These are phyloP conservation scores for Huntiella omanensis DNA, from an alignment of 2,329 filamentous ascomycete genomes.

Conservation along the genomic window DNA sequence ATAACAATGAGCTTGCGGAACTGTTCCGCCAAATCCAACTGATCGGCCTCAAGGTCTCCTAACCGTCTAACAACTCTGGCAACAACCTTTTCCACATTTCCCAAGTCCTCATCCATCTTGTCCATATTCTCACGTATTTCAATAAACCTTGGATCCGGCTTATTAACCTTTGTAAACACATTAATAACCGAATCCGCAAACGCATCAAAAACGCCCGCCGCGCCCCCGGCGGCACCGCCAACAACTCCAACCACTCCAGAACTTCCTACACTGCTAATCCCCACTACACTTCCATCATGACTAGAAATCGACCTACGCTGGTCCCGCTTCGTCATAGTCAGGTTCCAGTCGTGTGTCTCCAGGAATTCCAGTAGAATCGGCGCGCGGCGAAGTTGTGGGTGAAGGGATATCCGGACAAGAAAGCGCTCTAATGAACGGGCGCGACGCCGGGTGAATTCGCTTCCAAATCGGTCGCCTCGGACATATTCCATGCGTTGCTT, in stretches of 20 bases:
- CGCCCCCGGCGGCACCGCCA: constrained; percentile 37
- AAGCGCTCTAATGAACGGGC: constrained; percentile 87
- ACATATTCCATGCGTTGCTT: constrained; percentile 99
- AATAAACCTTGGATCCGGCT: constrained; percentile 82
- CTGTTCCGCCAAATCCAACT: constrained; percentile 76
- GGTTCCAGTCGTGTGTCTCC: constrained; percentile 90
- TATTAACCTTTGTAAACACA: constrained; percentile 90
- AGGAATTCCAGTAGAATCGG: constrained; percentile 75
- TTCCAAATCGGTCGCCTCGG: constrained; percentile 81
- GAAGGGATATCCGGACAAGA: constrained; percentile 65
- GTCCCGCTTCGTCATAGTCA: constrained; percentile 69
- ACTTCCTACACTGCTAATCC: neutral
- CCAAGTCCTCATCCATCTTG: constrained; percentile 85
- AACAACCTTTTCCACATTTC: constrained; percentile 89
- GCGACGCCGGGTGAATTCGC: constrained; percentile 77
- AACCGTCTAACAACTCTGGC: constrained; percentile 76
- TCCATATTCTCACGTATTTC: constrained; percentile 84
- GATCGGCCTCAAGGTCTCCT: constrained; percentile 70
- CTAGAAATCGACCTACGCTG: constrained; percentile 38
- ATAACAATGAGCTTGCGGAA: constrained; percentile 84
- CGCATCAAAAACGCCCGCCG: constrained; percentile 69
- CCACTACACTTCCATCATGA: constrained; percentile 21
- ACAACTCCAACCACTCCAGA: constrained; percentile 82
- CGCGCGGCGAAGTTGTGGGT: constrained; percentile 72
- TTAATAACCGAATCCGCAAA: constrained; percentile 95